Conservation (phyloP, 179 eudicot species). For the Heliamphora pulchella region DNA sequence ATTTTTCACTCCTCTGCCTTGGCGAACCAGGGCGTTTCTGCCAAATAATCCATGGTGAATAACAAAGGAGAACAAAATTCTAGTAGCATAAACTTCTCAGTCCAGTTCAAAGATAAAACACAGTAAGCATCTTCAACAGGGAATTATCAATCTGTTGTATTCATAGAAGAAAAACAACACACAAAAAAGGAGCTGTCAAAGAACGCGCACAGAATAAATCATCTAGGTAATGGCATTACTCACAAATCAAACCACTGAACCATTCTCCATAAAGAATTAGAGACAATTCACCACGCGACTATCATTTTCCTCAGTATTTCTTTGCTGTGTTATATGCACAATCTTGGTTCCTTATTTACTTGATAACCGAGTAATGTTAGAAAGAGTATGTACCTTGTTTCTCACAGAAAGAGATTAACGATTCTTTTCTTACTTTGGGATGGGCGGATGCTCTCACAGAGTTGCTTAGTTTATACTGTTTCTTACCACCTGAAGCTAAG, state of each 20-base stretch:
- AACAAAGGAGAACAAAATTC: slow-evolving; percentile 14
- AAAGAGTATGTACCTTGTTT: neutral
- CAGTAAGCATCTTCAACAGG: neutral
- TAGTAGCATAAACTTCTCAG: neutral
- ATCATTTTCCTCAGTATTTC: neutral
- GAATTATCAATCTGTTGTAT: too few relatives aligned
- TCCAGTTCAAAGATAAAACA: neutral
- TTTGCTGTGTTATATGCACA: neutral
- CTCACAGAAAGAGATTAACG: neutral
- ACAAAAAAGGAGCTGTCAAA: neutral
- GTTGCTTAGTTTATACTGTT: neutral
- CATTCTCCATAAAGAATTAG: neutral
- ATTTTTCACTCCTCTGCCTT: slow-evolving; percentile 47
- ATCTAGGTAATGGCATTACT: neutral
- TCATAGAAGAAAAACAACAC: neutral
- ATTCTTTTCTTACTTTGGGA: neutral
- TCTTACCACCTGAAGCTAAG: slow-evolving; percentile 7
- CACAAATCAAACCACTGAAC: neutral
- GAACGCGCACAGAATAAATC: neutral
- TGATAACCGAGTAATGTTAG: neutral
- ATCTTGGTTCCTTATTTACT: neutral
- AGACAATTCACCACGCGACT: neutral
- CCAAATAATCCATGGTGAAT: slow-evolving; percentile 19
- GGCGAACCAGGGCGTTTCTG: slow-evolving; percentile 73
- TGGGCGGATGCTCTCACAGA: neutral